Base-by-base conservation (phyloP, 495 filamentous ascomycete species). In the Penicillium antarcticum region DNA sequence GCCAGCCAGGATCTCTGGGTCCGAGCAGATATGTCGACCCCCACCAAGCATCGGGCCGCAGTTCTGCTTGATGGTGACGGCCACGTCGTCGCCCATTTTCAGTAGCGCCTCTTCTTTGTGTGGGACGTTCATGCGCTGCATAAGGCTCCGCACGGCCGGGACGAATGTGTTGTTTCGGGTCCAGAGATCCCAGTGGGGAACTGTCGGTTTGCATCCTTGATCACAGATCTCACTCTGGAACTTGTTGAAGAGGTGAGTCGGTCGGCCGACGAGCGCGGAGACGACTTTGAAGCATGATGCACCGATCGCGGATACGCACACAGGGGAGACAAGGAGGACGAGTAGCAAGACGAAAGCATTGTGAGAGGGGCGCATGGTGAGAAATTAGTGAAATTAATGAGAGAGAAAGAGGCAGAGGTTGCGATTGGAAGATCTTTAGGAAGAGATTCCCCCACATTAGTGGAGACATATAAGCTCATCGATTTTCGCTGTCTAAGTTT, bases 181-280 rank as follows among this genome's bases (percentile, higher is more conserved):
- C 72, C 72, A 75, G 34, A 73, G 69, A 48, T 75, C 72, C 72
- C 72, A 75, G 48, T 73, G 70, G 2, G 72, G 65, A 12, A 75
- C 56, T 11, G 69, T 73, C 19, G 72, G 72, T 36, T 71, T 63
- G 35, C 72, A 75, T 41, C 72, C 72, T 8, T 49, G 57, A 11
- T 67, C 69, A 56, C 72, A 75, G 58, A 75, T 70, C 42, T 75
- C 70, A 18, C 49, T 58, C 55, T 75, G 70, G 49, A 73, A 75
- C 42, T 68, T 67, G 18, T 66, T 54, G 57, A 66, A 71, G 36
- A 72, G 42, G 21, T 72, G 59, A 52, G 55, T 49, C 7, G 70
- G 62, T 51, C 70, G 63, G 47, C 66, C 61, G 48, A 68, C 61
- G 16, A 73, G 65, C 2, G 70, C 66, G 17, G 63, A 60, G 52